Conservation (phyloP, 768 basidiomycete genomes). For the Dictyophora rubrovolvata region DNA sequence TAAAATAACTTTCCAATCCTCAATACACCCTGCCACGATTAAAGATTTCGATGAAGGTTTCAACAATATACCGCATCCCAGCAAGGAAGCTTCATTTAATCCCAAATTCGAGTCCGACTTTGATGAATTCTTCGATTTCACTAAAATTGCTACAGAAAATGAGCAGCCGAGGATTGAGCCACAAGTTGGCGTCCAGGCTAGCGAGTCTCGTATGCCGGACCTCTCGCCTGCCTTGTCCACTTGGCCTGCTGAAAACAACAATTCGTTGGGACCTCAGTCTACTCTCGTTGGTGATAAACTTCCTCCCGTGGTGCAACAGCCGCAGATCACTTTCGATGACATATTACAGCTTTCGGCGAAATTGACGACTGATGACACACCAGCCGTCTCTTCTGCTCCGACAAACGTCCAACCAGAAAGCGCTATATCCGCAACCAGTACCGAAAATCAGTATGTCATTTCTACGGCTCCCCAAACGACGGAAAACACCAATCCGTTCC, state of each 20-base stretch:
- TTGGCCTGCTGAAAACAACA: too few species aligned
- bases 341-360: neutral
- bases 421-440: neutral
- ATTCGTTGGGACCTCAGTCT: too few species aligned
- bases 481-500: neutral
- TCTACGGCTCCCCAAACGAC: neutral
- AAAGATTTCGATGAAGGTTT: conserved; percentile 72
- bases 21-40: conserved; percentile 19
- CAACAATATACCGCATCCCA: conserved; percentile 38
- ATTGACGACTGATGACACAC: neutral
- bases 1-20: conserved; percentile 5
- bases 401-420: neutral
- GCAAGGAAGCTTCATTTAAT: conserved; percentile 19
- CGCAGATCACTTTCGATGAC: neutral
- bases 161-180: neutral
- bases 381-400: neutral
- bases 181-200: neutral
- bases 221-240: too few species aligned
- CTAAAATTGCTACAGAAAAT: conserved; percentile 20
- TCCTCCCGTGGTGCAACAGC: neutral
- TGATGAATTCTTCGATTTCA: conserved; percentile 60
- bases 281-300: neutral
- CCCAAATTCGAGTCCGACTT: conserved; percentile 61
- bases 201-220: neutral
- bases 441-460: neutral